Conservation (phyloP, 2,329 filamentous ascomycete genomes). For the Colletotrichum gloeosporioides region DNA sequence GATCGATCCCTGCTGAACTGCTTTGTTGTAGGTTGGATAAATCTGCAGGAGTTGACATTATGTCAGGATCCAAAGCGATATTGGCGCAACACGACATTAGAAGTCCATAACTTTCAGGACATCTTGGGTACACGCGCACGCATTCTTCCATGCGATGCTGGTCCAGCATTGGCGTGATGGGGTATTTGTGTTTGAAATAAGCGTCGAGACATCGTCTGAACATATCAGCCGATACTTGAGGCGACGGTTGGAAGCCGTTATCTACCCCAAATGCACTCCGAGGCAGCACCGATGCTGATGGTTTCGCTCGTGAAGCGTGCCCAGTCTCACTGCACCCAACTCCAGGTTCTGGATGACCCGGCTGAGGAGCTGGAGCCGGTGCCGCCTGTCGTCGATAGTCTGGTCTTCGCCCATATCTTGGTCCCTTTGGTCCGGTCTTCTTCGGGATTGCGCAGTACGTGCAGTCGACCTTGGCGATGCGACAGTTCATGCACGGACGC, state of each 20-base stretch:
- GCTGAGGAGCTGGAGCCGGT: background rate
- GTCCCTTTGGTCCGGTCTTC: background rate
- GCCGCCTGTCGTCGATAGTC: background rate
- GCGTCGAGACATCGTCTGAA: background rate
- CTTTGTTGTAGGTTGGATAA: background rate
- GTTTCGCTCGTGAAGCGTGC: background rate
- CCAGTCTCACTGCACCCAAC: background rate
- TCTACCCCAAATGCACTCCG: background rate
- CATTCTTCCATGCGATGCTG: background rate
- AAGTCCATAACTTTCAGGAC: background rate
- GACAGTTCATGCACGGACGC: background rate
- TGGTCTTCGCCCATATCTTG: background rate
- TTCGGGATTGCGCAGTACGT: background rate
- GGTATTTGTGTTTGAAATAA: background rate
- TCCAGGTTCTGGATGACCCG: background rate
- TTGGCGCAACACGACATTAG: background rate
- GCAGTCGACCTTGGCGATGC: background rate
- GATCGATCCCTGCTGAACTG: background rate
- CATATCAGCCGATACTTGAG: background rate
- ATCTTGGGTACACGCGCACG: background rate
- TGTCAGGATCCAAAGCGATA: background rate
- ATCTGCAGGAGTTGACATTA: background rate
- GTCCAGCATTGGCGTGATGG: background rate
- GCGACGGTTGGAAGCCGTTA: background rate
- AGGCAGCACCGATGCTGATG: accelerated